These are phyloP conservation scores for Solidago caesia DNA, from an alignment of 129 eudicot genomes.

Conservation along the genomic window DNA sequence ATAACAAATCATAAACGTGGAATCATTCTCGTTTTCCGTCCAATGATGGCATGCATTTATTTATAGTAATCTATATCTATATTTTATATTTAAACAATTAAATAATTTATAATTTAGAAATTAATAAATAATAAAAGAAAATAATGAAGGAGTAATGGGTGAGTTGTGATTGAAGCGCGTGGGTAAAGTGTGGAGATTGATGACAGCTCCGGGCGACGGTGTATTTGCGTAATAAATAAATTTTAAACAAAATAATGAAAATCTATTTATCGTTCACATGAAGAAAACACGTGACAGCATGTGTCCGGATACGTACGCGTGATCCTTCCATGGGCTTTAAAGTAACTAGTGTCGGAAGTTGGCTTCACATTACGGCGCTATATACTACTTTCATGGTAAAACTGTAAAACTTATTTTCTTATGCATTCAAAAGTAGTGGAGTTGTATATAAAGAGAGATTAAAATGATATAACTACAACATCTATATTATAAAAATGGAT, in stretches of 20 bases:
- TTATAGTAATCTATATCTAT: too few species aligned
- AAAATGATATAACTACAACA: too few species aligned
- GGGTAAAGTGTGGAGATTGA: slow-evolving; percentile 37
- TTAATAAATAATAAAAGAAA: too few species aligned
- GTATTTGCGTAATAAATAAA: slow-evolving; percentile 9
- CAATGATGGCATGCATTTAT: slow-evolving; percentile 21
- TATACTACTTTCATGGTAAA: too few species aligned
- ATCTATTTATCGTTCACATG: slow-evolving; percentile 38
- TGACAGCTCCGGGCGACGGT: slow-evolving; percentile 48
- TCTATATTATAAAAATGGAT: too few species aligned
- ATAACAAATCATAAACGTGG: background rate
- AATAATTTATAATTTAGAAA: background rate
- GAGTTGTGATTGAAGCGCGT: slow-evolving; percentile 43
- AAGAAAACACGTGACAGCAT: slow-evolving; percentile 53
- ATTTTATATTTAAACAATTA: background rate
- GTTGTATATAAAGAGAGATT: too few species aligned
- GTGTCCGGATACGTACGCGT: slow-evolving; percentile 38
- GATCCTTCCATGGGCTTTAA: background rate
- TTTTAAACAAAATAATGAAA: slow-evolving; percentile 17
- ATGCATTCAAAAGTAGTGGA: too few species aligned
- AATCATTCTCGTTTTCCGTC: slow-evolving; percentile 26
- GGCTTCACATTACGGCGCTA: slow-evolving; percentile 15
- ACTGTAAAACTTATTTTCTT: too few species aligned
- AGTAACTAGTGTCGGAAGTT: background rate
- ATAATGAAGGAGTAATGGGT: slow-evolving; percentile 12